phyloP scores from a whole-genome alignment of 2,329 filamentous ascomycete genomes.

The Pleomassaria siparia region DNA sequence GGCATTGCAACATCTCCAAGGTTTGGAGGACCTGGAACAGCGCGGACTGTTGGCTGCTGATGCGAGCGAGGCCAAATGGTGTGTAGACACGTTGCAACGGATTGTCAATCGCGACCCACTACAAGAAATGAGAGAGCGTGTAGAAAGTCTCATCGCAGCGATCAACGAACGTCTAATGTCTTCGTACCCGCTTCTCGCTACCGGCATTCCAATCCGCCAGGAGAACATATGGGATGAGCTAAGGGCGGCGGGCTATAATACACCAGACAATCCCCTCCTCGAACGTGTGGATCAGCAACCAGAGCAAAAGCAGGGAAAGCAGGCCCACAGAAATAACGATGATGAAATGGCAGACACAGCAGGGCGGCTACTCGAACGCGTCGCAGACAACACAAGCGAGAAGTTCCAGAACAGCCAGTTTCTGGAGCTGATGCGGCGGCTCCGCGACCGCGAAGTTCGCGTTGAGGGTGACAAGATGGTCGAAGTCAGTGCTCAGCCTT shows the following conservation, averaged over 20 bases:
- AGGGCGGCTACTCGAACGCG: conserved; percentile 67
- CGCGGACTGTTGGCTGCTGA: conserved; percentile 29
- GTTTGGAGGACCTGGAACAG: conserved; percentile 27
- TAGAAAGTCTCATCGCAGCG: conserved; percentile 28
- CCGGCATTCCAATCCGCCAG: conserved; percentile 21
- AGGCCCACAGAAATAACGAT: conserved; percentile 47
- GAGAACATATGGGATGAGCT: conserved; percentile 33
- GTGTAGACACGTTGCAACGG: conserved; percentile 33
- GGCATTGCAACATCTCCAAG: conserved; percentile 26
- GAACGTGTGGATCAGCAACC: conserved; percentile 25
- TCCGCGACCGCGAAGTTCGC: conserved; percentile 70
- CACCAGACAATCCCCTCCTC: conserved; percentile 15
- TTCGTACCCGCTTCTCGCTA: conserved; percentile 30
- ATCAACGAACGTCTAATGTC: conserved; percentile 42
- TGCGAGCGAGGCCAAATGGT: conserved; percentile 36
- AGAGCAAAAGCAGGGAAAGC: conserved; percentile 31
- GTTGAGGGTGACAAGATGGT: conserved; percentile 72
- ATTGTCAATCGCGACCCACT: conserved; percentile 28
- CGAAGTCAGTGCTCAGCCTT: conserved; percentile 44
- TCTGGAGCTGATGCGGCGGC: conserved; percentile 72
- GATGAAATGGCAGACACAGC: conserved; percentile 74
- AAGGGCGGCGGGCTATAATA: conserved; percentile 32
- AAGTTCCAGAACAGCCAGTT: conserved; percentile 83
- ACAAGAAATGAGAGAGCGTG: conserved; percentile 26
- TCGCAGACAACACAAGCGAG: conserved; percentile 66